Evolutionary conservation across 2,329 filamentous ascomycete species (phyloP).

Genomic region (Colletotrichum cereale): DNA sequence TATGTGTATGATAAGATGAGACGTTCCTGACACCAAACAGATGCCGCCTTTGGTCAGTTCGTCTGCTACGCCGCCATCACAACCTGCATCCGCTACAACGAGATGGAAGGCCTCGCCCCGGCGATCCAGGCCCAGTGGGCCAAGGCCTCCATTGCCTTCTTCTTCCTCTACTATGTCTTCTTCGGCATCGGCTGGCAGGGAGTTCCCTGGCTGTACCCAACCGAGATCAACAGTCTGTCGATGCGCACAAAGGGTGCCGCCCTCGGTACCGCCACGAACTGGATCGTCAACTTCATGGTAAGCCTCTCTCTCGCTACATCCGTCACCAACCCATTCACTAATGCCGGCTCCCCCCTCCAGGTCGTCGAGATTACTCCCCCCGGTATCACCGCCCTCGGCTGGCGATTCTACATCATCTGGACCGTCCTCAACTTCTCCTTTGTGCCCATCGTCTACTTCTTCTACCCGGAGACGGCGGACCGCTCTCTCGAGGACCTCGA

Average conservation of each 20-base stretch:
- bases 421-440: conserved; percentile 61
- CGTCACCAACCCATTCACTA: neutral
- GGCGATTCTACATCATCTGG: conserved; percentile 66
- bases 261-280: conserved; percentile 38
- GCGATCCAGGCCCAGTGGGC: conserved; percentile 33
- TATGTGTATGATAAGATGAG: neutral
- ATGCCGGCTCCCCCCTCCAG: neutral
- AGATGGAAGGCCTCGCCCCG: conserved; percentile 41
- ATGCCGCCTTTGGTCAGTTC: conserved; percentile 62
- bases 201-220: conserved; percentile 49
- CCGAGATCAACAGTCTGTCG: conserved; percentile 50
- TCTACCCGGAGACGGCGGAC: conserved; percentile 60
- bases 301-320: neutral
- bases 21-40: conserved; percentile 23
- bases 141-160: conserved; percentile 42
- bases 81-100: conserved; percentile 59
- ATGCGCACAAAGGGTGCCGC: conserved; percentile 49
- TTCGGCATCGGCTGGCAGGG: conserved; percentile 41
- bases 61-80: conserved; percentile 66
- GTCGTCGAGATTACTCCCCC: conserved; percentile 53
- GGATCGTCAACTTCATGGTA: conserved; percentile 41
- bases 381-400: conserved; percentile 58
- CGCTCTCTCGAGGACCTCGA: conserved; percentile 44
- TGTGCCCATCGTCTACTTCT: conserved; percentile 60
- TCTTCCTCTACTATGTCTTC: conserved; percentile 43